Percentiles rank a stretch among this genome's conserved stretches.
Evolutionary conservation across 805 yeast genomes (phyloP).

Genomic region (Candida parachauliodes): DNA sequence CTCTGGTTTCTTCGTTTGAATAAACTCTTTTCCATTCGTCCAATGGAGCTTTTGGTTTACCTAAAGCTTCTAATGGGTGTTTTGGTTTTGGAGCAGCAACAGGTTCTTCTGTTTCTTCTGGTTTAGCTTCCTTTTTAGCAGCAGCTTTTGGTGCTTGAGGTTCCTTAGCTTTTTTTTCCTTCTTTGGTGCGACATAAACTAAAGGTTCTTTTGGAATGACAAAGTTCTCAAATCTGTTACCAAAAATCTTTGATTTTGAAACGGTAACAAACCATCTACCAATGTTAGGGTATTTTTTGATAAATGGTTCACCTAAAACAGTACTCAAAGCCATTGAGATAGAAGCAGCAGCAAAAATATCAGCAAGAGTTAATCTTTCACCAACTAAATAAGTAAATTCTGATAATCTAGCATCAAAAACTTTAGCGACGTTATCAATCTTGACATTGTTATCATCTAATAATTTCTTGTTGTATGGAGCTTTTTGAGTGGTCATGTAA

Average conservation of each 20-base stretch:
- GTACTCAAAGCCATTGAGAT: slow-evolving; percentile 51
- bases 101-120: slow-evolving; percentile 34
- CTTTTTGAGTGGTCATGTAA: slow-evolving; percentile 56
- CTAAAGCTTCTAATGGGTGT: slow-evolving; percentile 87
- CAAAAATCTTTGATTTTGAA: slow-evolving; percentile 42
- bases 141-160: slow-evolving; percentile 39
- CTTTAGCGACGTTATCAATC: slow-evolving; percentile 35
- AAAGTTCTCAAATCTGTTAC: slow-evolving; percentile 46
- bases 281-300: slow-evolving; percentile 56
- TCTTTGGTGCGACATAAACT: slow-evolving; percentile 67
- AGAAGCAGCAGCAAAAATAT: slow-evolving; percentile 50
- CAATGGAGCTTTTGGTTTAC: slow-evolving; percentile 62
- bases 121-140: slow-evolving; percentile 32
- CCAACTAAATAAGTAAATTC: slow-evolving; percentile 68
- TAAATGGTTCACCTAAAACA: slow-evolving; percentile 65
- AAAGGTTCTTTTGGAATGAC: slow-evolving; percentile 62
- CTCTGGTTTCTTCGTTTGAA: slow-evolving; percentile 97
- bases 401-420: slow-evolving; percentile 56
- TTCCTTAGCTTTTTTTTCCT: slow-evolving; percentile 55
- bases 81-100: slow-evolving; percentile 71
- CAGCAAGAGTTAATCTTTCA: slow-evolving; percentile 56
- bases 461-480: slow-evolving; percentile 75
- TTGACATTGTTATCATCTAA: slow-evolving; percentile 45
- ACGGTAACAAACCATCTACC: slow-evolving; percentile 72
- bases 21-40: slow-evolving; percentile 96